Conservation (phyloP, 306 rosid genomes). For the Lathyrus sativus region DNA sequence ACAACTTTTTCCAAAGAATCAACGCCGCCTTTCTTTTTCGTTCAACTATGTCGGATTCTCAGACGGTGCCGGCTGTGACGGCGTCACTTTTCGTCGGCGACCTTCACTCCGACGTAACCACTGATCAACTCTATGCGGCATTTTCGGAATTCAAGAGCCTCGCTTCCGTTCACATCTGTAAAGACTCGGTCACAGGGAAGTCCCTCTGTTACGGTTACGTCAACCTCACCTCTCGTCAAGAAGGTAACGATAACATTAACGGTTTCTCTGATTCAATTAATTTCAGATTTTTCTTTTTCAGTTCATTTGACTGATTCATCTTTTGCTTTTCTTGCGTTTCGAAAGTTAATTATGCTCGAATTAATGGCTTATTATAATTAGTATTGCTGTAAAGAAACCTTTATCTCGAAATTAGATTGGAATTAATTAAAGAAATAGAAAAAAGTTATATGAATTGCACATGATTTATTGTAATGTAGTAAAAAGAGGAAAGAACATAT, state of each 20-base stretch:
- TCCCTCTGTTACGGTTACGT: constrained; percentile 84
- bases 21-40: constrained; percentile 1
- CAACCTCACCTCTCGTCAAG: constrained; percentile 60
- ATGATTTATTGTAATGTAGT: background rate
- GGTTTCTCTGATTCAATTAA: background rate
- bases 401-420: background rate
- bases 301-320: background rate
- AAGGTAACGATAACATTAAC: constrained; percentile 31
- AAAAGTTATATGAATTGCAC: background rate
- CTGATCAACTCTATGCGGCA: constrained; percentile 49
- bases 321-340: background rate
- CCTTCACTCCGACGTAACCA: constrained; percentile 61
- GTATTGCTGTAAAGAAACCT: background rate
- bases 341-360: background rate
- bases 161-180: constrained; percentile 61
- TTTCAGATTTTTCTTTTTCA: background rate
- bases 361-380: background rate
- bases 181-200: constrained; percentile 55
- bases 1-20: constrained; percentile 25
- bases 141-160: constrained; percentile 58
- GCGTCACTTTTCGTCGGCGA: constrained; percentile 81
- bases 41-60: constrained; percentile 59
- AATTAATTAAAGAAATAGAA: background rate
- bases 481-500: background rate
- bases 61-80: constrained; percentile 14